Percentiles rank a stretch among this genome's conserved stretches.
Conservation (phyloP, 192 early-diverging fungal genomes). For the Backusella tuberculispora region DNA sequence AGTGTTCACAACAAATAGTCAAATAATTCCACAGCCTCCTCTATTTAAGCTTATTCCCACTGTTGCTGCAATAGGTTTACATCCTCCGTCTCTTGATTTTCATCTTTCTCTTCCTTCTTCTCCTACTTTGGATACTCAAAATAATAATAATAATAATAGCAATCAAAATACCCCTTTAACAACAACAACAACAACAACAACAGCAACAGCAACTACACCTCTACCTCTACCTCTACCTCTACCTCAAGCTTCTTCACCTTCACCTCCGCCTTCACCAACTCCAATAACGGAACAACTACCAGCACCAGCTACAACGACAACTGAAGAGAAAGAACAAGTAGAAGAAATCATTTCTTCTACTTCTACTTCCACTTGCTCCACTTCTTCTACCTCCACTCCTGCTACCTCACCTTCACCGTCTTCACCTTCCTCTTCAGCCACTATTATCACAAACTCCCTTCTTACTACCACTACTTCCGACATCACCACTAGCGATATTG, state of each 20-base stretch:
- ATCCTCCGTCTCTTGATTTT: neutral
- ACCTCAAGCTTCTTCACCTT: neutral
- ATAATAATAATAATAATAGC: too few species aligned
- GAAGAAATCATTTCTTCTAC: neutral
- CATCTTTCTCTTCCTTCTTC: neutral
- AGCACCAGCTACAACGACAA: neutral
- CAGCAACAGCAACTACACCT: too few species aligned
- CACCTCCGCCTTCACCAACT: neutral
- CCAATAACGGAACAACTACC: neutral
- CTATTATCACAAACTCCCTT: too few species aligned
- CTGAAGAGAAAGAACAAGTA: neutral
- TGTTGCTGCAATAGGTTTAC: neutral
- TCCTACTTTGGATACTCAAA: too few species aligned
- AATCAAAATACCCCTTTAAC: too few species aligned
- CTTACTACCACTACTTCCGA: too few species aligned
- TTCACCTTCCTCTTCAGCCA: neutral
- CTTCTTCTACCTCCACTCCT: neutral
- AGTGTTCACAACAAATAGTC: slow-evolving; percentile 15
- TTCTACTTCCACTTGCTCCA: neutral
- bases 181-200: too few species aligned
- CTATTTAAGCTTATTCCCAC: slow-evolving; percentile 10
- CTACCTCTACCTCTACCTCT: neutral
- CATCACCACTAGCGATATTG: neutral
- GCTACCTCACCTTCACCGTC: neutral
- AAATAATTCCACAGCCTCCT: neutral